Evolutionary conservation across 2,329 filamentous ascomycete species (phyloP), one percentile per base, ranked within the genome.

Genomic region (Volutella citrinella): DNA sequence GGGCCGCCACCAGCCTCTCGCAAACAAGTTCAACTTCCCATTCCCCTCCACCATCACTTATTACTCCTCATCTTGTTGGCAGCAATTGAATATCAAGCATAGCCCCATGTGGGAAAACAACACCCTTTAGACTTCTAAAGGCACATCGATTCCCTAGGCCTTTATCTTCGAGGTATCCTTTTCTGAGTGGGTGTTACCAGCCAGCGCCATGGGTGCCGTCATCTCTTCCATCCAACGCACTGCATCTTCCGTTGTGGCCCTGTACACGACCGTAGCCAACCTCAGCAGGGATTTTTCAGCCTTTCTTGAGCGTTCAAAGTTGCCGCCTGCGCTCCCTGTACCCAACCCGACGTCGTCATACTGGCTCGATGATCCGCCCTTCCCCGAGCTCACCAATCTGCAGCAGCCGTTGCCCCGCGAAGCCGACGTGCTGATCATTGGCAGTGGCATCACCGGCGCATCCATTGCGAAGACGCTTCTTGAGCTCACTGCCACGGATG

Each of bases 401-500:
- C 54, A 55, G 19, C 41, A 51, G 3, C 38, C 41, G 3, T 48
- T 72, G 7, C 66, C 68, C 0, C 27, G 46, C 3, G 48, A 57
- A 7, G 65, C 64, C 6, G 74, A 78, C 36, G 52, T 75, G 3
- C 65, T 72, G 13, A 64, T 78, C 24, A 68, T 78, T 42, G 73
- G 75, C 15, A 76, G 72, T 21, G 76, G 75, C 3, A 76, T 78
- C 38, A 69, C 72, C 3, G 71, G 64, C 9, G 64, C 61, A 5
- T 46, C 55, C 1, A 43, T 54, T 2, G 50, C 48, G 3, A 59
- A 46, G 34, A 48, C 52, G 1, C 36, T 58, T 4, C 45, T 58
- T 1, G 56, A 59, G 13, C 32, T 61, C 1, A 49, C 51, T 2
- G 28, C 18, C 19, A 21, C 4, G 16, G 30, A 28, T 18, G 27